Evolutionary conservation across 805 yeast genomes (phyloP).

Genomic region (Yamadazyma phyllophila): DNA sequence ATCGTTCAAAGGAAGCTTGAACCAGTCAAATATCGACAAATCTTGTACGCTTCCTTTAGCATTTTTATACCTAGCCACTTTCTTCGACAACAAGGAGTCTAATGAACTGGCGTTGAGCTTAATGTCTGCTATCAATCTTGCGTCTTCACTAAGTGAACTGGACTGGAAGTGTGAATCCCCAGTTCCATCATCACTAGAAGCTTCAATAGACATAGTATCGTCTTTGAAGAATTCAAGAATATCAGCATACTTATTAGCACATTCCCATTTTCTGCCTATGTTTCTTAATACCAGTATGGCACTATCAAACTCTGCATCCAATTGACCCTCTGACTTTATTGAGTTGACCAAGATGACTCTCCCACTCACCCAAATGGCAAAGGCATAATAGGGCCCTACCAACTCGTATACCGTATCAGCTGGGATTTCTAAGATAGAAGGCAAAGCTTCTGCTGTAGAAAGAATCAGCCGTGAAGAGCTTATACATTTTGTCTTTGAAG

Average conservation of each 20-base stretch:
- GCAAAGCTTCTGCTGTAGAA: constrained; percentile 9
- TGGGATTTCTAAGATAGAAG: constrained; percentile 6
- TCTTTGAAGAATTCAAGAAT: constrained; percentile 18
- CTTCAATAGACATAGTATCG: constrained; percentile 12
- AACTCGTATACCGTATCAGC: constrained; percentile 11
- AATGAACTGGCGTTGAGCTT: constrained; percentile 17
- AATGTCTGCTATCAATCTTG: constrained; percentile 16
- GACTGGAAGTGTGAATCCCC: constrained; percentile 6
- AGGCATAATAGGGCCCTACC: constrained; percentile 19
- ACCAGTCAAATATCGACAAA: constrained; percentile 17
- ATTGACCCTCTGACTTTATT: constrained; percentile 9
- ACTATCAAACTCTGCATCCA: constrained; percentile 13
- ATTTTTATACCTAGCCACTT: constrained; percentile 14
- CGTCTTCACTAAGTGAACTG: constrained; percentile 10
- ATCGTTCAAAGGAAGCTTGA: constrained; percentile 14
- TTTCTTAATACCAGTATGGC: constrained; percentile 10
- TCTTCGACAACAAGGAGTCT: constrained; percentile 15
- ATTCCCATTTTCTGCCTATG: constrained; percentile 16
- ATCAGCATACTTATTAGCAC: constrained; percentile 18
- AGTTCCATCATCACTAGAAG: constrained; percentile 10
- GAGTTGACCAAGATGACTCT: constrained; percentile 16
- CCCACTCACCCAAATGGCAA: constrained; percentile 18
- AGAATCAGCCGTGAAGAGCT: constrained; percentile 12
- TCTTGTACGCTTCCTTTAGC: constrained; percentile 12
- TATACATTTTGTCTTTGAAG: constrained; percentile 14